Evolutionary conservation across 768 basidiomycete genomes (phyloP), one percentile per base, ranked within the genome.

Genomic region (Leccinum pellstonianum): DNA sequence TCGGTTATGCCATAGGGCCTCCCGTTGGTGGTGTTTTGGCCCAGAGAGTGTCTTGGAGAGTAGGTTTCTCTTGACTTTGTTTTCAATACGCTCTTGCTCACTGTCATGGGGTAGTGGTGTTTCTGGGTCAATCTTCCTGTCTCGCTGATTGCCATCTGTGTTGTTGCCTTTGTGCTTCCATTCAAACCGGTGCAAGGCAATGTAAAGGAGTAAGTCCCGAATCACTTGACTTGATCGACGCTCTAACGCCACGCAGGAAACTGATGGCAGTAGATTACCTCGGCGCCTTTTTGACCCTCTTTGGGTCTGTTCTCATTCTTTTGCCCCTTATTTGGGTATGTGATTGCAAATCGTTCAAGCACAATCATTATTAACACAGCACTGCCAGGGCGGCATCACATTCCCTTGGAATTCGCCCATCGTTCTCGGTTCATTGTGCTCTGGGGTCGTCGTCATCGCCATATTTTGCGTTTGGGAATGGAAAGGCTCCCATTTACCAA

Each of bases 391-490:
- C 27, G 89, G 90, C 0, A 81, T 86, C 0, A 85, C 84, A 2
- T 90, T 89, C 64, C 80, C 88, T 1, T 91, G 90, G 91, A 75
- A 69, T 7, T 90, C 87, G 0, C 81, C 87, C 0, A 76, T 83
- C 2, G 86, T 93, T 55, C 69, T 90, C 35, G 85, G 77, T 0
- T 82, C 85, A 1, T 70, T 90, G 7, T 71, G 83, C 53, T 79
- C 84, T 1, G 86, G 88, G 0, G 57, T 86, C 21, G 54, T 83
- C 0, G 80, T 86, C 12, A 73, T 84, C 7, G 73, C 64, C 0
- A 49, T 88, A 4, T 93, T 91, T 70, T 81, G 88, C 52, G 56
- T 84, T 38, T 90, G 86, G 80, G 90, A 93, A 72, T 86, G 86
- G 81, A 87, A 84, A 70, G 77, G 85, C 1, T 86, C 88, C 2